Percentiles rank a stretch among this genome's conserved stretches.
phyloP scores from a whole-genome alignment of 176 grass and related monocot genomes.

The Rhynchospora pubera region DNA sequence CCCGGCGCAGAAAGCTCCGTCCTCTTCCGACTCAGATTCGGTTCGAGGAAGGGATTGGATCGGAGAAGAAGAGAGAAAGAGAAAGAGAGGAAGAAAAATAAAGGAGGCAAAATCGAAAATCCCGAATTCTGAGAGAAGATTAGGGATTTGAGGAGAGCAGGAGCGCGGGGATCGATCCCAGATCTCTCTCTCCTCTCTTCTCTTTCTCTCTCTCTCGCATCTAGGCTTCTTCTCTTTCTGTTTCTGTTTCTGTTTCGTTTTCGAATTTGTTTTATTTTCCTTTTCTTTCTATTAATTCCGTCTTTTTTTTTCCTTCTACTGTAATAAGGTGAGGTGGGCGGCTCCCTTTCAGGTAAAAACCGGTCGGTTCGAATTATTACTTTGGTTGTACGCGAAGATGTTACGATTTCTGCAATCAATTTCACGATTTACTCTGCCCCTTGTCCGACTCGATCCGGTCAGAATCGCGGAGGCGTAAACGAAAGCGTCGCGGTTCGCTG shows the following conservation, averaged over 20 bases:
- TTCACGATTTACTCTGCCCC: conserved; percentile 35
- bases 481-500: too few relatives aligned
- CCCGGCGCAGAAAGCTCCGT: conserved; percentile 25
- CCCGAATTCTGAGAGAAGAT: conserved; percentile 3
- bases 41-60: not conserved
- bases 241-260: not conserved
- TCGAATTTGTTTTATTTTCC: conserved; percentile 8
- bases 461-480: conserved; percentile 11
- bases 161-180: conserved; percentile 17
- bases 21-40: not conserved
- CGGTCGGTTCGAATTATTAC: not conserved
- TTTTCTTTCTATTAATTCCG: not conserved
- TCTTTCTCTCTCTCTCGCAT: not conserved
- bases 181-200: conserved; percentile 13
- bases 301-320: not conserved
- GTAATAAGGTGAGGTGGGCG: conserved; percentile 4
- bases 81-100: not conserved
- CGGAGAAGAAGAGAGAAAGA: not conserved
- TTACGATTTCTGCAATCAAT: not conserved
- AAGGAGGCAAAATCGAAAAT: not conserved
- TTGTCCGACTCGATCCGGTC: conserved; percentile 23
- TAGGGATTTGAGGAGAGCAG: conserved; percentile 19
- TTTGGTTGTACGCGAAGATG: not conserved
- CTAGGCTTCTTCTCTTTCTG: not conserved
- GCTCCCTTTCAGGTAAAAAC: conserved; percentile 7